Base-by-base conservation (phyloP, 1,139 yeast genomes). In the Geotrichum reessii region DNA sequence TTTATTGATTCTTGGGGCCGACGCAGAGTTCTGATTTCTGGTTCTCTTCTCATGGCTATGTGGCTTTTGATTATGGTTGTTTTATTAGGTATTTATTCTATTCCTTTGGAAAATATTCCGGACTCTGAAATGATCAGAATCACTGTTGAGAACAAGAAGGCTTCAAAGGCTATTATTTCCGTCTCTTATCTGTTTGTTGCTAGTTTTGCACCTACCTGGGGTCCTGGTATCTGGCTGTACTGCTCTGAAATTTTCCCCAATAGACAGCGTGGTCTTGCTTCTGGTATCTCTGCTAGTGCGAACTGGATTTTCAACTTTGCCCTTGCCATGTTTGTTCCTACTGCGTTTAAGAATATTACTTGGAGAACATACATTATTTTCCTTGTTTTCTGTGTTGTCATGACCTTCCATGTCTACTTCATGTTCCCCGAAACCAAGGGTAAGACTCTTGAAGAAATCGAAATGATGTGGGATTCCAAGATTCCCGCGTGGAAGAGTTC, bases 141-240 rank as follows among this genome's bases (percentile, higher is more conserved):
- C 31, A 77, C 78, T 66, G 75, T 74, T 52, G 60, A 68, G 37
- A 63, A 71, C 27, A 73, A 74, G 33, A 62, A 75, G 54, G 72
- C 77, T 40, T 71, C 80, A 2, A 81, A 81, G 57, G 76, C 73
- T 22, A 76, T 84, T 5, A 87, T 87, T 66, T 79, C 85, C 62
- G 81, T 83, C 58, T 69, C 83, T 24, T 84, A 84, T 71, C 78
- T 83, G 78, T 81, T 81, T 63, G 85, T 84, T 70, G 83, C 83
- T 58, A 84, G 87, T 49, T 81, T 84, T 52, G 86, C 86, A 60
- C 82, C 87, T n/a, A 82, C 87, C 1, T 84, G 87, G 87, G 85
- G 85, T 69, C 83, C 81, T 44, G 81, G 80, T 62, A 76, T 78
- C 66, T 82, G 85, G 85, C 74, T 81, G 57, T 82, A 82, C 76